phyloP scores from a whole-genome alignment of 768 basidiomycete genomes.

The Termitomyces titanicus region DNA sequence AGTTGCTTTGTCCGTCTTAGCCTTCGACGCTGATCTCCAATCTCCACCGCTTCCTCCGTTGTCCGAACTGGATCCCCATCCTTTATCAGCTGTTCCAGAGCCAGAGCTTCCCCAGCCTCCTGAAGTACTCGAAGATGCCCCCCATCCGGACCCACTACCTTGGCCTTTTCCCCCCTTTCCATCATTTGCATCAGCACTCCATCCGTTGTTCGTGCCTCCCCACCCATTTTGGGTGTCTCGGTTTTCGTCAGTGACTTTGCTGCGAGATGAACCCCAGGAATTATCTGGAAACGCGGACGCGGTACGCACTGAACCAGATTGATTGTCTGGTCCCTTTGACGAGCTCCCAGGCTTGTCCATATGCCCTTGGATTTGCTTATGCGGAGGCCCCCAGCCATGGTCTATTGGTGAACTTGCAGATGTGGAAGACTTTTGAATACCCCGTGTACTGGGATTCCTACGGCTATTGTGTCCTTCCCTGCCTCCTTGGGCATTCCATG shows the following conservation, averaged over 20 bases:
- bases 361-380: not conserved
- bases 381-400: slow-evolving; percentile 4
- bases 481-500: not conserved
- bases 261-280: not conserved
- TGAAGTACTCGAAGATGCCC: not conserved
- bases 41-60: not conserved
- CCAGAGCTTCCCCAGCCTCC: slow-evolving; percentile 2
- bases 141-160: not conserved
- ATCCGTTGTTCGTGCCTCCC: not conserved
- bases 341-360: not conserved
- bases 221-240: not conserved
- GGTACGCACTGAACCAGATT: not conserved
- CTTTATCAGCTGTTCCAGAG: not conserved
- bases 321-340: not conserved
- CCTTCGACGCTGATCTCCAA: not conserved
- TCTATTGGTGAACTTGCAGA: not conserved
- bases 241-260: not conserved
- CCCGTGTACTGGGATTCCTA: not conserved
- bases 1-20: not conserved
- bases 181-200: not conserved
- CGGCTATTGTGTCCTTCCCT: not conserved
- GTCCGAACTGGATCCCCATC: not conserved
- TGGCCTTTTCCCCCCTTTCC: not conserved
- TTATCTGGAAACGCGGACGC: not conserved
- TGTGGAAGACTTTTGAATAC: not conserved